Percentiles rank a stretch among this genome's conserved stretches.
phyloP scores from a whole-genome alignment of 148 eudicot species.

The Nyssa sinensis region DNA sequence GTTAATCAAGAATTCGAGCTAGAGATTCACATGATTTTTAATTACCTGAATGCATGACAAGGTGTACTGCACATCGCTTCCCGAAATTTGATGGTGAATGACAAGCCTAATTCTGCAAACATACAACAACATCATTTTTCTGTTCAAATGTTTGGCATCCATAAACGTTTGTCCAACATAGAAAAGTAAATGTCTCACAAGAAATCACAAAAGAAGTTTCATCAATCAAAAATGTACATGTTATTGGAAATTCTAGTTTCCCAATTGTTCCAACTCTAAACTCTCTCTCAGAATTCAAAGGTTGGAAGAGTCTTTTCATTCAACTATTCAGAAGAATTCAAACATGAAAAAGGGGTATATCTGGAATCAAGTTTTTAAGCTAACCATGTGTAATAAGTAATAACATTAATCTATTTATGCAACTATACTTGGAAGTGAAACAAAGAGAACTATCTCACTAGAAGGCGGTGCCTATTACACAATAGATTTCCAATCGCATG shows the following conservation, averaged over 20 bases:
- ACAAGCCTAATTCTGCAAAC: constrained; percentile 73
- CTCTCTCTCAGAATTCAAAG: background rate
- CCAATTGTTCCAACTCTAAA: background rate
- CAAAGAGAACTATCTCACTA: too few species aligned
- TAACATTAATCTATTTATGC: background rate
- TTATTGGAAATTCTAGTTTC: background rate
- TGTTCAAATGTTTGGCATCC: background rate
- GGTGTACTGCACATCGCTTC: constrained; percentile 61
- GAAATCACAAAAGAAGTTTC: background rate
- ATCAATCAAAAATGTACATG: background rate
- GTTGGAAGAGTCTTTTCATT: background rate
- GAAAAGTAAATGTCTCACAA: background rate
- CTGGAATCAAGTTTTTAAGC: too few species aligned
- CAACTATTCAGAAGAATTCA: background rate
- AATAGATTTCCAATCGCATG: too few species aligned
- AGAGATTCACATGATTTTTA: background rate
- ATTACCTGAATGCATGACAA: constrained; percentile 77
- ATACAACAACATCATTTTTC: background rate
- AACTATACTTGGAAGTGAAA: background rate
- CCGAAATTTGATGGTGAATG: constrained; percentile 76
- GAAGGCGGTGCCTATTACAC: too few species aligned
- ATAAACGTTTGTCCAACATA: background rate
- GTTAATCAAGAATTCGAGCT: background rate
- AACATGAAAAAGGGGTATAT: background rate
- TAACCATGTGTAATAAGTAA: too few species aligned